Evolutionary conservation across 768 basidiomycete genomes (phyloP).

Genomic region (Phaeotremella skinneri): DNA sequence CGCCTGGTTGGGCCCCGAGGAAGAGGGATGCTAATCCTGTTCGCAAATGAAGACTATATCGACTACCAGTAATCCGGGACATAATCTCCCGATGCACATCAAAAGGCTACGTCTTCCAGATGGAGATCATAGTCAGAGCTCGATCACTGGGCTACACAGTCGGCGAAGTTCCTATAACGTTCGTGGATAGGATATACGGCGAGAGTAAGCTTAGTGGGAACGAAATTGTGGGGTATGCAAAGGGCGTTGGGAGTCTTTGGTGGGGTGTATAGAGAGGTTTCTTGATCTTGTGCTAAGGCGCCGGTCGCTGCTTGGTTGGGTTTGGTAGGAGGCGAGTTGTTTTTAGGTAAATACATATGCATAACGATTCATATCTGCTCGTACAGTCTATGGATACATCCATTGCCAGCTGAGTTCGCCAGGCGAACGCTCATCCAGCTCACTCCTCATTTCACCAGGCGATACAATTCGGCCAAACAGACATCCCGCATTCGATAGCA

Average conservation of each 20-base stretch:
- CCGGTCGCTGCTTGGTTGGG: background rate
- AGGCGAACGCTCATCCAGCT: too few species aligned
- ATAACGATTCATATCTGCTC: constrained; percentile 1
- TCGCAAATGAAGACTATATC: constrained; percentile 63
- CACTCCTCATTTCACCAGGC: too few species aligned
- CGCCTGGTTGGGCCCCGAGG: too few species aligned
- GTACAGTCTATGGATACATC: too few species aligned
- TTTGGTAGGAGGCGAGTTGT: background rate
- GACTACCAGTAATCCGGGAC: constrained; percentile 68
- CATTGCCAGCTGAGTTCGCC: too few species aligned
- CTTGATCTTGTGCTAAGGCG: too few species aligned
- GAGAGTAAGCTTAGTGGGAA: constrained; percentile 87
- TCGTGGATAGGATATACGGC: constrained; percentile 89
- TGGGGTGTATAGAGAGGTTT: constrained; percentile 65
- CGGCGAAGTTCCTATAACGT: constrained; percentile 89
- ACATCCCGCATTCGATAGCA: too few species aligned
- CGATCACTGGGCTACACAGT: constrained; percentile 77
- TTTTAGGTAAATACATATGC: too few species aligned
- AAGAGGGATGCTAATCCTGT: background rate
- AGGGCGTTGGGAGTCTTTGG: constrained; percentile 80
- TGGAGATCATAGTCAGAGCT: constrained; percentile 96
- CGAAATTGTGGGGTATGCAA: constrained; percentile 81
- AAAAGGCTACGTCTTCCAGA: constrained; percentile 93
- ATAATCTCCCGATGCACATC: constrained; percentile 82
- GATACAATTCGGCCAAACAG: too few species aligned